Conservation (phyloP, 116 monocot species). For the Thalassia testudinum region DNA sequence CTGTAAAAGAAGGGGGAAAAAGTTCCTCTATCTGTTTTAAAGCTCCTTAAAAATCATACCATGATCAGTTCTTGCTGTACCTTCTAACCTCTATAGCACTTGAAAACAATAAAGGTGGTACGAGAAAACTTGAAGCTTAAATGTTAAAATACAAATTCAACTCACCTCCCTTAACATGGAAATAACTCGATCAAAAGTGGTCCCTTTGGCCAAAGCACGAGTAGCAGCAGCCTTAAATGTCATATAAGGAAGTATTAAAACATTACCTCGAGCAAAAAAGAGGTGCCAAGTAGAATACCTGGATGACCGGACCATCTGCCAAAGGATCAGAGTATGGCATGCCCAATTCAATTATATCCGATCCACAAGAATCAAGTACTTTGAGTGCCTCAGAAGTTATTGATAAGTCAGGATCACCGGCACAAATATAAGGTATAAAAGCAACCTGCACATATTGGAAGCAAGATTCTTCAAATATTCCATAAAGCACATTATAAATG, state of each 20-base stretch:
- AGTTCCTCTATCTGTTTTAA: no score
- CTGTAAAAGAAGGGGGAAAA: no score
- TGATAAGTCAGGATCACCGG: conserved; percentile 82
- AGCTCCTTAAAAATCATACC: no score
- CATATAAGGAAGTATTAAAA: not conserved
- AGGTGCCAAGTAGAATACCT: conserved; percentile 22
- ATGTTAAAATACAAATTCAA: no score
- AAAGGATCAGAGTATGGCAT: conserved; percentile 89
- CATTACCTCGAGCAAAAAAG: not conserved
- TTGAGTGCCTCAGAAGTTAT: conserved; percentile 75
- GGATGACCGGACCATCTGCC: conserved; percentile 98
- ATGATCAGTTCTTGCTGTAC: no score
- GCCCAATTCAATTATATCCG: conserved; percentile 90
- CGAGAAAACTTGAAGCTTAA: no score
- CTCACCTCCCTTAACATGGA: conserved; percentile 77
- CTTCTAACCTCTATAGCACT: no score
- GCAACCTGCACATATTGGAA: conserved; percentile 41
- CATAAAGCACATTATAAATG: no score
- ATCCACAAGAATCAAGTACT: conserved; percentile 80
- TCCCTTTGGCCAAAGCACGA: conserved; percentile 71
- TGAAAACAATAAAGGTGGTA: no score
- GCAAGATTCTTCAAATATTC: not conserved
- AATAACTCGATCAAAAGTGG: conserved; percentile 53
- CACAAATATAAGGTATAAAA: conserved; percentile 84
- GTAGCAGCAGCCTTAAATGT: conserved; percentile 66